phyloP scores from a whole-genome alignment of 1,139 yeast species.

The Suhomyces yuchorum region DNA sequence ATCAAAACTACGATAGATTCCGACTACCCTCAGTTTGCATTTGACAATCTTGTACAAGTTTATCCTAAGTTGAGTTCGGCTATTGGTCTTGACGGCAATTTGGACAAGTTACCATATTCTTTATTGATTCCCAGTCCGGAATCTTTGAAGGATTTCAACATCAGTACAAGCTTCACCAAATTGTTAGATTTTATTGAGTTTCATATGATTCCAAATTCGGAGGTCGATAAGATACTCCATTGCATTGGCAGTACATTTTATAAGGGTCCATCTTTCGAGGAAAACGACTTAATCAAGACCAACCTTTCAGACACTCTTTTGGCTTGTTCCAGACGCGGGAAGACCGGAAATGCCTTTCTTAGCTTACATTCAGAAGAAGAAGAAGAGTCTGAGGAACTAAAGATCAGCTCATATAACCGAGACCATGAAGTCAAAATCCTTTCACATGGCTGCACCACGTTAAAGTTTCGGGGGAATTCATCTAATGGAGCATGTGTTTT shows the following conservation, averaged over 20 bases:
- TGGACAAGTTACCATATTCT: conserved; percentile 51
- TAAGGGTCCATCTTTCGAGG: background rate
- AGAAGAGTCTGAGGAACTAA: conserved; percentile 19
- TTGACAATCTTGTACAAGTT: conserved; percentile 51
- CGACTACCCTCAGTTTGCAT: conserved; percentile 38
- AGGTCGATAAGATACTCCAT: conserved; percentile 35
- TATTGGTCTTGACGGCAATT: conserved; percentile 21
- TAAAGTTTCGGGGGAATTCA: conserved; percentile 22
- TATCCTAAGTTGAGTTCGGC: conserved; percentile 30
- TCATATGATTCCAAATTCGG: conserved; percentile 67
- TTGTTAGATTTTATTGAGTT: conserved; percentile 60
- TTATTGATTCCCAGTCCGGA: conserved; percentile 72
- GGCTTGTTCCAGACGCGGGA: conserved; percentile 45
- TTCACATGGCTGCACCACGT: conserved; percentile 65
- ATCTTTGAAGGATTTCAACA: conserved; percentile 55
- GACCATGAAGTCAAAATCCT: conserved; percentile 69
- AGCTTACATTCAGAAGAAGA: conserved; percentile 20
- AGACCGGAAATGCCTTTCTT: conserved; percentile 42
- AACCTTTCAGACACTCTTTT: conserved; percentile 44
- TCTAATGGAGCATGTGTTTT: conserved; percentile 58
- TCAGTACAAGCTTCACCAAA: conserved; percentile 45
- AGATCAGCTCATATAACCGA: conserved; percentile 47
- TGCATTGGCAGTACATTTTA: conserved; percentile 28
- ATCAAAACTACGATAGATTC: conserved; percentile 50
- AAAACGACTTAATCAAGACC: conserved; percentile 22